phyloP scores from a whole-genome alignment of 106 monocot species.

The Dendrobium chrysotoxum region DNA sequence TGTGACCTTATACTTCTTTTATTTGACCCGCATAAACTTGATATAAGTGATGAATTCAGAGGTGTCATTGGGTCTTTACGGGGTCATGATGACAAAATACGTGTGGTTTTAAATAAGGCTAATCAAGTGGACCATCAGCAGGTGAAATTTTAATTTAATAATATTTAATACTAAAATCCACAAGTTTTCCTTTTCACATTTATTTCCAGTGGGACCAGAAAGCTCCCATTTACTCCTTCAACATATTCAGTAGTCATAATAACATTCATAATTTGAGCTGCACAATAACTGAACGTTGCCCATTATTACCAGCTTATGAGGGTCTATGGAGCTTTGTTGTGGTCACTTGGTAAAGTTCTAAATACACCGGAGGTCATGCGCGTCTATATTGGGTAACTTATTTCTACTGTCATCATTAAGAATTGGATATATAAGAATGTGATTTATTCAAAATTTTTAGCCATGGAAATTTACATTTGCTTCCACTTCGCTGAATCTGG shows the following conservation, averaged over 20 bases:
- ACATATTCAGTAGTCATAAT: too few relatives aligned
- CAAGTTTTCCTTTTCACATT: neutral
- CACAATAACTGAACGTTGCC: too few relatives aligned
- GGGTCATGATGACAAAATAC: conserved; percentile 98
- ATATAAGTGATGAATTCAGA: conserved; percentile 95
- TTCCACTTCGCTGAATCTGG: too few relatives aligned
- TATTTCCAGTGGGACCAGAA: too few relatives aligned
- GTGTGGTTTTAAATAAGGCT: conserved; percentile 90
- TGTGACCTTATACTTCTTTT: conserved; percentile 94
- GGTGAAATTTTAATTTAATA: conserved; percentile 17
- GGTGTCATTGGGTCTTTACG: conserved; percentile 83
- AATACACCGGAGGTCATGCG: conserved; percentile 98
- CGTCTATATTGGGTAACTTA: conserved; percentile 82
- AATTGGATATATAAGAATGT: too few relatives aligned
- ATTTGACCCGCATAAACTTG: conserved; percentile 98
- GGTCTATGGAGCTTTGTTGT: conserved; percentile 94
- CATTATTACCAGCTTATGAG: conserved; percentile 47
- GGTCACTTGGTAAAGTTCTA: conserved; percentile 96
- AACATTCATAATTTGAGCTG: too few relatives aligned
- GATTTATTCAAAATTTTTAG: too few relatives aligned
- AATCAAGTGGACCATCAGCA: conserved; percentile 94
- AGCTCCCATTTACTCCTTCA: too few relatives aligned
- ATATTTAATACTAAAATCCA: too few relatives aligned
- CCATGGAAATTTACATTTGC: too few relatives aligned
- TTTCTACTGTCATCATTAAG: too few relatives aligned